These are phyloP conservation scores for Staphylotrichum longicolle DNA, from an alignment of 495 filamentous ascomycete genomes.

Conservation along the genomic window DNA sequence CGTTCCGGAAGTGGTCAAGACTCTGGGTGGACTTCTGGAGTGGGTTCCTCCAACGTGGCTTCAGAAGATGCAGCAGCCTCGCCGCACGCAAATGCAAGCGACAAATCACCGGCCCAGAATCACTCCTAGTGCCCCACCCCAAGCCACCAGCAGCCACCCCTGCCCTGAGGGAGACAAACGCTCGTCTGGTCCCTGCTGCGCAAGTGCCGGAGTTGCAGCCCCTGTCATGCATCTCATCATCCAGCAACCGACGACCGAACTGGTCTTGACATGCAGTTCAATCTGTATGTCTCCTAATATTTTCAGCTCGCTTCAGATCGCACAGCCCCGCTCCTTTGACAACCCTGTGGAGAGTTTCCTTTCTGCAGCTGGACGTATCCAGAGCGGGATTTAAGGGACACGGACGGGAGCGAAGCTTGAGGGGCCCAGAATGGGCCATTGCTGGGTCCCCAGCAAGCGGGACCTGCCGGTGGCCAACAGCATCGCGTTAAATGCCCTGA, in stretches of 20 bases:
- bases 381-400: no score
- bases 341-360: no score
- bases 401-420: no score
- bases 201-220: slow-evolving; percentile 8
- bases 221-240: not conserved
- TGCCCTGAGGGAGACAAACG: not conserved
- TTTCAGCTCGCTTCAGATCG: no score
- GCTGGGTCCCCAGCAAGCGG: not conserved
- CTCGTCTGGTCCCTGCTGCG: not conserved
- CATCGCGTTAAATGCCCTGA: slow-evolving; percentile 11
- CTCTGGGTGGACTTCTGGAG: not conserved
- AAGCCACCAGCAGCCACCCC: slow-evolving; percentile 2
- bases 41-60: slow-evolving; percentile 23
- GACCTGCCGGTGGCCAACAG: slow-evolving; percentile 9
- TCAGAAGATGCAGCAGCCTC: slow-evolving; percentile 2
- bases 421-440: not conserved
- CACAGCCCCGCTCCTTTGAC: no score
- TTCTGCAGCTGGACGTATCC: no score
- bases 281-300: no score
- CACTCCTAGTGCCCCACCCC: not conserved
- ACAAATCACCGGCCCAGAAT: not conserved
- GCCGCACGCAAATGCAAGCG: not conserved
- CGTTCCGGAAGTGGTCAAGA: not conserved
- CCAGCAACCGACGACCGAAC: not conserved
- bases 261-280: no score